Percentiles rank a stretch among this genome's conserved stretches.
Evolutionary conservation across 2,329 filamentous ascomycete genomes (phyloP).

Genomic region (Ophiostoma ips): DNA sequence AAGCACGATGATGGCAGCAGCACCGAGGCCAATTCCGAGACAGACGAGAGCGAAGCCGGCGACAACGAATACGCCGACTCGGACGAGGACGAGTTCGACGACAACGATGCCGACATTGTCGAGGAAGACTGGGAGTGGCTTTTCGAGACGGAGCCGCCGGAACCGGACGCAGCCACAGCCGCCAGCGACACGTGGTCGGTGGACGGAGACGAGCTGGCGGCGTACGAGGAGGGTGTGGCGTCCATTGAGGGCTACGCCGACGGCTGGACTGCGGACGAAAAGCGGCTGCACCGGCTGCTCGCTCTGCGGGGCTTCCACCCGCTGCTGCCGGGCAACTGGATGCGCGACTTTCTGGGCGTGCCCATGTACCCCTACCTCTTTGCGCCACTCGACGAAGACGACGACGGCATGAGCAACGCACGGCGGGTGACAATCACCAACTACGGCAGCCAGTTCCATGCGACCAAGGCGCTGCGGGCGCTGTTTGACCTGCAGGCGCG

Average conservation of each 20-base stretch:
- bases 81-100: constrained; percentile 1
- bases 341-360: constrained; percentile 20
- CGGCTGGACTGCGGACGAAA: constrained; percentile 21
- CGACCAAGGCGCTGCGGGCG: constrained; percentile 21
- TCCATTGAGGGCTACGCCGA: constrained; percentile 11
- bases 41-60: neutral
- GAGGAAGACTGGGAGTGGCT: constrained; percentile 11
- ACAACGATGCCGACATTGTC: constrained; percentile 12
- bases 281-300: constrained; percentile 21
- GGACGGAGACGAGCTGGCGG: constrained; percentile 11
- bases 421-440: constrained; percentile 17
- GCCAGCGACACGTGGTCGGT: constrained; percentile 13
- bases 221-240: constrained; percentile 12
- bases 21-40: neutral
- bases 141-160: constrained; percentile 5
- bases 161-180: neutral
- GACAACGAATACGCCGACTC: constrained; percentile 6
- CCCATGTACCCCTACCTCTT: constrained; percentile 22
- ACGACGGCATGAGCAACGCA: neutral
- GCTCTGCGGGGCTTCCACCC: constrained; percentile 23
- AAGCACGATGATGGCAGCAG: neutral
- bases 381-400: constrained; percentile 14
- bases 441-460: constrained; percentile 18
- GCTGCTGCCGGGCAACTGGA: constrained; percentile 22
- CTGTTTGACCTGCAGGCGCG: constrained; percentile 22